Conservation (phyloP, 768 basidiomycete species). For the Candolleomyces efflorescens region DNA sequence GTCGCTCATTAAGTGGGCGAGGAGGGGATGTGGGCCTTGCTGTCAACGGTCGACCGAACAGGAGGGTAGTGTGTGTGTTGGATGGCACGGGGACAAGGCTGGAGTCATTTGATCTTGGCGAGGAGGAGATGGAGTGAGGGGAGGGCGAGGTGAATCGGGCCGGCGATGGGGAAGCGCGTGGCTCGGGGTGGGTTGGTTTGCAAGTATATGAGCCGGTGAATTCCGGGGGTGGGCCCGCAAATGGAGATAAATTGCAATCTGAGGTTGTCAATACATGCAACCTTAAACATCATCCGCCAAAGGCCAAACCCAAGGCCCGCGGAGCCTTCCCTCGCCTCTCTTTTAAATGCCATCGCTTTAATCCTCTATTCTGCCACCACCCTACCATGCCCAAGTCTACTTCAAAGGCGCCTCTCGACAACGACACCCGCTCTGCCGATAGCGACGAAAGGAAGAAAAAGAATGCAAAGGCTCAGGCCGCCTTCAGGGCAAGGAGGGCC, state of each 20-base stretch:
- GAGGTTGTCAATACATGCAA: conserved; percentile 30
- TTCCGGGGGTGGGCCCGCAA: conserved; percentile 19
- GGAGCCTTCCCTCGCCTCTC: conserved; percentile 63
- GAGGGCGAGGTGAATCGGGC: conserved; percentile 22
- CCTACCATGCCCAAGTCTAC: conserved; percentile 38
- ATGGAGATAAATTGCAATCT: conserved; percentile 33
- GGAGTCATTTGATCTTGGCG: conserved; percentile 77
- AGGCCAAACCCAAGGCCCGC: conserved; percentile 24
- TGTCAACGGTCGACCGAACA: conserved; percentile 70
- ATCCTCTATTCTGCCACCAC: conserved; percentile 24
- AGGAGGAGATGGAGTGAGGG: conserved; percentile 22
- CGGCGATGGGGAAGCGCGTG: conserved; percentile 19
- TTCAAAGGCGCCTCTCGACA: conserved; percentile 31
- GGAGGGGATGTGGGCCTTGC: conserved; percentile 37
- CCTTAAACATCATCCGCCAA: not conserved
- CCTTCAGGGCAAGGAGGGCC: conserved; percentile 74
- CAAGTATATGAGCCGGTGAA: conserved; percentile 18
- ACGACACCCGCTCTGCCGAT: conserved; percentile 50
- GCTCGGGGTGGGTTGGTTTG: not conserved
- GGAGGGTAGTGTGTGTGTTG: conserved; percentile 72
- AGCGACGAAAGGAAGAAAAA: conserved; percentile 80
- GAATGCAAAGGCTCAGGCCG: conserved; percentile 87
- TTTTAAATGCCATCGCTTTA: conserved; percentile 51
- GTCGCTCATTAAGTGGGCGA: conserved; percentile 1
- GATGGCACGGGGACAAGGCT: conserved; percentile 57